These are phyloP conservation scores for Podosphaera fusca DNA, from an alignment of 2,329 filamentous ascomycete species.

Conservation along the genomic window DNA sequence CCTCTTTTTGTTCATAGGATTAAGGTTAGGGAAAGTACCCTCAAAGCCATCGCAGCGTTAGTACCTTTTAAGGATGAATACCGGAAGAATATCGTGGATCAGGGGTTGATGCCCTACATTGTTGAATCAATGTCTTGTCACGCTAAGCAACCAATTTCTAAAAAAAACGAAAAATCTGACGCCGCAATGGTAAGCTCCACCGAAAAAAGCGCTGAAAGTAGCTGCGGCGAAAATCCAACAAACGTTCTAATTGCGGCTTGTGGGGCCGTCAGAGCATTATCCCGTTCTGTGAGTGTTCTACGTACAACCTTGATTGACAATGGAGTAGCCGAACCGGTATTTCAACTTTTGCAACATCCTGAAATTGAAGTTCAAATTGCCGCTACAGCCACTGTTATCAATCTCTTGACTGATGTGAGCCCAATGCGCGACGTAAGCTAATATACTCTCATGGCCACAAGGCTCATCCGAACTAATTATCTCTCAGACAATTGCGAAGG, in stretches of 20 bases:
- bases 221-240: slow-evolving; percentile 49
- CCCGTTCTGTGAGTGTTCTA: slow-evolving; percentile 62
- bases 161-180: slow-evolving; percentile 17
- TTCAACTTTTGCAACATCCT: slow-evolving; percentile 48
- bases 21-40: slow-evolving; percentile 48
- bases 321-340: slow-evolving; percentile 54
- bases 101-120: slow-evolving; percentile 60
- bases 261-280: slow-evolving; percentile 56
- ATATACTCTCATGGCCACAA: not conserved
- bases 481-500: slow-evolving; percentile 42
- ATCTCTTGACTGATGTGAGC: slow-evolving; percentile 70
- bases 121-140: slow-evolving; percentile 57
- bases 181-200: slow-evolving; percentile 9
- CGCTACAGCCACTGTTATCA: slow-evolving; percentile 64
- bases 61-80: slow-evolving; percentile 64
- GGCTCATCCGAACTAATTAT: slow-evolving; percentile 2
- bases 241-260: slow-evolving; percentile 69
- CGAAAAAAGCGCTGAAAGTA: slow-evolving; percentile 14
- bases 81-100: slow-evolving; percentile 58
- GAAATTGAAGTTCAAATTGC: slow-evolving; percentile 66
- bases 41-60: slow-evolving; percentile 64
- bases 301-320: slow-evolving; percentile 75
- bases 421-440: slow-evolving; percentile 63
- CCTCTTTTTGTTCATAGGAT: slow-evolving; percentile 43
- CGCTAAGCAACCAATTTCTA: slow-evolving; percentile 24